phyloP scores from a whole-genome alignment of 305 asterid genomes.

The Plantago lanceolata region DNA sequence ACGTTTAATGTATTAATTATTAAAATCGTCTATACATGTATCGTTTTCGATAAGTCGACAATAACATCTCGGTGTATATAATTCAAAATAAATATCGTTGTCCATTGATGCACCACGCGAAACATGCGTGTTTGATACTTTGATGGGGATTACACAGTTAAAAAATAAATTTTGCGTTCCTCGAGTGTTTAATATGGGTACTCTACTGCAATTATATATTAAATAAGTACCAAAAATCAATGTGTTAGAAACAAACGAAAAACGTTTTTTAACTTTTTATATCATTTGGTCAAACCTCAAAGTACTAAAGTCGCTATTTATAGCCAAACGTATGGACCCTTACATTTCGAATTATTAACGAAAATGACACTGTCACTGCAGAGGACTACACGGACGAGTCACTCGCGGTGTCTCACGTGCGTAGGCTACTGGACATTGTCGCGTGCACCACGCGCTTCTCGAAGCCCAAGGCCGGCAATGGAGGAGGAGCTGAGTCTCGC shows the following conservation, averaged over 20 bases:
- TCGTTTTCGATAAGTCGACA: too few species aligned
- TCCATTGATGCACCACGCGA: not conserved
- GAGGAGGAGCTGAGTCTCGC: conserved; percentile 46
- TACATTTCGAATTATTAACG: conserved; percentile 28
- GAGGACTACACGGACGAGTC: conserved; percentile 85
- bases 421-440: conserved; percentile 86
- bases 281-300: not conserved
- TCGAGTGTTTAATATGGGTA: not conserved
- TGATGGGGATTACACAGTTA: too few species aligned
- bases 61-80: too few species aligned
- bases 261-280: not conserved
- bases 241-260: too few species aligned
- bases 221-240: too few species aligned
- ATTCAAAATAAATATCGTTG: too few species aligned
- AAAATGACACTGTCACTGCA: conserved; percentile 47
- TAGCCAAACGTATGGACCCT: conserved; percentile 6
- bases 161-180: not conserved
- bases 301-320: not conserved
- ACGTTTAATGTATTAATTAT: too few species aligned
- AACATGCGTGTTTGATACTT: not conserved
- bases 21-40: too few species aligned
- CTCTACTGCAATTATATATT: too few species aligned
- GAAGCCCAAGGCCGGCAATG: conserved; percentile 50
- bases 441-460: conserved; percentile 97
- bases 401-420: conserved; percentile 76